phyloP scores from a whole-genome alignment of 768 basidiomycete species.

The Tulasnella sp. region DNA sequence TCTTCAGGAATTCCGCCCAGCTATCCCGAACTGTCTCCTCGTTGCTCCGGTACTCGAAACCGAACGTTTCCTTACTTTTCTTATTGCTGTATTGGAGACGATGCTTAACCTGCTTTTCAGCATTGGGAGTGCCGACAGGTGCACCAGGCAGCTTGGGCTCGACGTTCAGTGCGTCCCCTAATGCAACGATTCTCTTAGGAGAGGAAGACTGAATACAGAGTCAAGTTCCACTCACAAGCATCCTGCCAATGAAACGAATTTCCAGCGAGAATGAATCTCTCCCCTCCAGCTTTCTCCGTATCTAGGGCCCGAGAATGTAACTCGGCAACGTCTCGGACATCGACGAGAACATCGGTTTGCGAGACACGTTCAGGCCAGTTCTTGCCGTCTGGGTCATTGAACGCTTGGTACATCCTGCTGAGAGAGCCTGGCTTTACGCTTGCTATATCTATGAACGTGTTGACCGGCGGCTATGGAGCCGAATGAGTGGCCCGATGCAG shows the following conservation, averaged over 20 bases:
- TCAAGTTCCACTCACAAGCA: not conserved
- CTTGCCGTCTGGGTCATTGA: not conserved
- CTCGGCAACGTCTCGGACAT: slow-evolving; percentile 2
- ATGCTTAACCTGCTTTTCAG: not conserved
- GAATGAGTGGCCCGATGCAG: too few species aligned
- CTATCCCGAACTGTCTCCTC: not conserved
- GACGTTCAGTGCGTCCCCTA: not conserved
- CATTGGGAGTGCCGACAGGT: not conserved
- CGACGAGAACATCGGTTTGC: not conserved
- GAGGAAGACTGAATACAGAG: not conserved
- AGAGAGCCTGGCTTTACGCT: too few species aligned
- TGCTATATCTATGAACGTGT: too few species aligned
- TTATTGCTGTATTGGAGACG: not conserved
- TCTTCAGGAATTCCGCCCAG: not conserved
- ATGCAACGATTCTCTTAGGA: not conserved
- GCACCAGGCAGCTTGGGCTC: slow-evolving; percentile 3
- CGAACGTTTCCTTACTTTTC: not conserved
- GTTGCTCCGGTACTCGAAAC: not conserved
- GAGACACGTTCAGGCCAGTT: not conserved
- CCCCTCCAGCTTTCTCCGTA: not conserved
- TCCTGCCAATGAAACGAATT: not conserved
- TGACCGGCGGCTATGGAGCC: too few species aligned
- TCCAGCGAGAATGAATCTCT: not conserved
- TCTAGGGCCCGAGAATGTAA: not conserved
- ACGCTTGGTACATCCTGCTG: not conserved